Percentiles rank a stretch among this genome's conserved stretches.
phyloP scores from a whole-genome alignment of 2,329 filamentous ascomycete genomes.

The Raffaelea arxii region DNA sequence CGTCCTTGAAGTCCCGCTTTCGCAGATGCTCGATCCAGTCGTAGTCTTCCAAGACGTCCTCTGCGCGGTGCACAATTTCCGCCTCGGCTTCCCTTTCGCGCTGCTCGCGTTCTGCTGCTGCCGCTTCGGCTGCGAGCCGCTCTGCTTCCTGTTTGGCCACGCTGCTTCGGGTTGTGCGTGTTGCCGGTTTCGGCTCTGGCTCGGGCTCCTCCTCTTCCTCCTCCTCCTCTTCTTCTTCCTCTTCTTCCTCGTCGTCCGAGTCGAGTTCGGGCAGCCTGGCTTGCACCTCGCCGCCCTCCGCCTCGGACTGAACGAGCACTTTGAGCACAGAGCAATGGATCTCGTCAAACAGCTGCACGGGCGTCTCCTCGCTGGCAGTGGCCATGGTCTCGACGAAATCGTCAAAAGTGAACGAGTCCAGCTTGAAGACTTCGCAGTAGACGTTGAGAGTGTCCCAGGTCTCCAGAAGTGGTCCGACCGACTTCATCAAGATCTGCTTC shows the following conservation, averaged over 20 bases:
- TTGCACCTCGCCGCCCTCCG: conserved; percentile 68
- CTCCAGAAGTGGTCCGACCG: conserved; percentile 76
- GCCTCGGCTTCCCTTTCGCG: conserved; percentile 37
- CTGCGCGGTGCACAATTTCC: conserved; percentile 53
- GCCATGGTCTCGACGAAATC: conserved; percentile 86
- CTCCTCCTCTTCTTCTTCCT: conserved; percentile 49
- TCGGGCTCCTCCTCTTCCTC: conserved; percentile 49
- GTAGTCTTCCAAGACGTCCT: conserved; percentile 63
- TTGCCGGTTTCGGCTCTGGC: conserved; percentile 55
- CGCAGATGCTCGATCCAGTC: conserved; percentile 80
- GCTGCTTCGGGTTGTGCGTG: conserved; percentile 75
- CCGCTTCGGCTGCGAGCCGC: conserved; percentile 50
- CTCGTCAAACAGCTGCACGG: conserved; percentile 81
- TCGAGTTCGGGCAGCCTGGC: conserved; percentile 69
- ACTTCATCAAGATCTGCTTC: conserved; percentile 66
- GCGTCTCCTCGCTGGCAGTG: conserved; percentile 60
- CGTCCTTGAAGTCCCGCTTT: conserved; percentile 75
- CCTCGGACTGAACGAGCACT: conserved; percentile 66
- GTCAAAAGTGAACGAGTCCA: conserved; percentile 97
- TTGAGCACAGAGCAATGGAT: conserved; percentile 88
- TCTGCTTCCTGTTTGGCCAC: conserved; percentile 73
- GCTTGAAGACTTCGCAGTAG: conserved; percentile 87
- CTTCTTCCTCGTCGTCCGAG: conserved; percentile 56
- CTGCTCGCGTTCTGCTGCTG: conserved; percentile 40
- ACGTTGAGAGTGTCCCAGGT: conserved; percentile 97